Conservation (phyloP, 345 rosid genomes). For the Erucastrum elatum region DNA sequence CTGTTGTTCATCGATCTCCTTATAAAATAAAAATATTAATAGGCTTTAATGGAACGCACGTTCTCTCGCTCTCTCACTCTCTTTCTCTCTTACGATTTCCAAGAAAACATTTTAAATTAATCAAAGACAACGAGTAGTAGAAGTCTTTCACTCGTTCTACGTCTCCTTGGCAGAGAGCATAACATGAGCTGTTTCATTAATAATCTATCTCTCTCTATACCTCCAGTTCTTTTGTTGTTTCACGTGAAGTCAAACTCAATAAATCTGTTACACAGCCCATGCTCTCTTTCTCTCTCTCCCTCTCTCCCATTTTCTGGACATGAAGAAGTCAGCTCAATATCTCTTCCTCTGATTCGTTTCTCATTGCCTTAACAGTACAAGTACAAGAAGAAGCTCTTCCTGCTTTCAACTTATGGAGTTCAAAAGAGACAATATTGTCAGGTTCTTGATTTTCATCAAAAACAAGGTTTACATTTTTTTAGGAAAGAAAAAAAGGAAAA, state of each 20-base stretch:
- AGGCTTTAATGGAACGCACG: constrained; percentile 41
- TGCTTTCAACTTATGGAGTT: constrained; percentile 44
- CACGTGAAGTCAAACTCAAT: constrained; percentile 38
- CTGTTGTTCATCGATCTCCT: constrained; percentile 7
- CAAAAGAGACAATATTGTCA: constrained; percentile 55
- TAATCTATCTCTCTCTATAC: background rate
- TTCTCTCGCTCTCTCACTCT: constrained; percentile 21
- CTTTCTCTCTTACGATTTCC: constrained; percentile 31
- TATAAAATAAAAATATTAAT: background rate
- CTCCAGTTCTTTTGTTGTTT: constrained; percentile 23
- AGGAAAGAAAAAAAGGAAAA: background rate
- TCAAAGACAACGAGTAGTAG: background rate
- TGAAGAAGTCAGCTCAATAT: constrained; percentile 20
- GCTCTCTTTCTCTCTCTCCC: constrained; percentile 19
- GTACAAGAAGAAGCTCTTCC: constrained; percentile 9
- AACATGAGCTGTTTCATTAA: constrained; percentile 18
- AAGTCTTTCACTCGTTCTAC: constrained; percentile 31
- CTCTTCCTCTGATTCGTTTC: constrained; percentile 26
- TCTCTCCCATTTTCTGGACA: constrained; percentile 30
- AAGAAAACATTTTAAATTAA: constrained; percentile 16
- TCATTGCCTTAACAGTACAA: constrained; percentile 5
- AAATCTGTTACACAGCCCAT: constrained; percentile 34
- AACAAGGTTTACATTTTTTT: background rate
- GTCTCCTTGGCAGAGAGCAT: constrained; percentile 11
- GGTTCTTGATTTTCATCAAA: constrained; percentile 40